phyloP scores from a whole-genome alignment of 73 alveolate species.

The Diophrys appendiculata region DNA sequence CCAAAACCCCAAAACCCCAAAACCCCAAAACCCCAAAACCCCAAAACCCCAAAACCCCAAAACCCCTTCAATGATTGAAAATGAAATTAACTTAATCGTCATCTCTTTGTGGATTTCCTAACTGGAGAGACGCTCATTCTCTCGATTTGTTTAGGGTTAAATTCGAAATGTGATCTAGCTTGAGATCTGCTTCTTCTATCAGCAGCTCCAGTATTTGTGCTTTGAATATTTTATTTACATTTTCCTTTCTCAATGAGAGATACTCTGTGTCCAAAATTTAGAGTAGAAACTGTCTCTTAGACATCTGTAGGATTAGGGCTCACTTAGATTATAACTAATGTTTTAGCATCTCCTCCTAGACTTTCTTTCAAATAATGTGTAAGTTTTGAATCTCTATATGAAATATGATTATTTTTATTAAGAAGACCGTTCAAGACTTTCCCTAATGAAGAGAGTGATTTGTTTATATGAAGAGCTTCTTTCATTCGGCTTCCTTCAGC shows the following conservation, averaged over 20 bases:
- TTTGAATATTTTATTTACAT: too few relatives aligned
- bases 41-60: too few relatives aligned
- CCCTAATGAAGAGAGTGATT: slow-evolving; percentile 48
- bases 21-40: too few relatives aligned
- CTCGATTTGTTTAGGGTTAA: too few relatives aligned
- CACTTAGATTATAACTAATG: slow-evolving; percentile 75
- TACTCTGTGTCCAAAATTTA: slow-evolving; percentile 75
- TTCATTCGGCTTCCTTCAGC: slow-evolving; percentile 59
- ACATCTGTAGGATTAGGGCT: slow-evolving; percentile 67
- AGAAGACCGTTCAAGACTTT: slow-evolving; percentile 53
- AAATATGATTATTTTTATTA: slow-evolving; percentile 58
- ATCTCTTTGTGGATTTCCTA: too few relatives aligned
- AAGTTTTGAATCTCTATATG: slow-evolving; percentile 75
- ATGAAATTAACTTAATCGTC: too few relatives aligned
- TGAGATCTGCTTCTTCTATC: too few relatives aligned
- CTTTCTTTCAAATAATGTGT: slow-evolving; percentile 86
- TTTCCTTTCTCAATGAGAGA: slow-evolving; percentile 38
- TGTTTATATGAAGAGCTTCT: slow-evolving; percentile 64
- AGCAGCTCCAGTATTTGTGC: too few relatives aligned
- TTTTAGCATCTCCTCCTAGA: slow-evolving; percentile 90
- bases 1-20: too few relatives aligned
- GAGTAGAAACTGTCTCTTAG: slow-evolving; percentile 77
- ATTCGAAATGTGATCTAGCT: too few relatives aligned
- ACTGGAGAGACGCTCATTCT: too few relatives aligned
- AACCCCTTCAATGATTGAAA: too few relatives aligned